A percentile compares a stretch with the other conserved stretches of the same genome.
phyloP scores from a whole-genome alignment of 768 basidiomycete species.

The Cystofilobasidium capitatum region DNA sequence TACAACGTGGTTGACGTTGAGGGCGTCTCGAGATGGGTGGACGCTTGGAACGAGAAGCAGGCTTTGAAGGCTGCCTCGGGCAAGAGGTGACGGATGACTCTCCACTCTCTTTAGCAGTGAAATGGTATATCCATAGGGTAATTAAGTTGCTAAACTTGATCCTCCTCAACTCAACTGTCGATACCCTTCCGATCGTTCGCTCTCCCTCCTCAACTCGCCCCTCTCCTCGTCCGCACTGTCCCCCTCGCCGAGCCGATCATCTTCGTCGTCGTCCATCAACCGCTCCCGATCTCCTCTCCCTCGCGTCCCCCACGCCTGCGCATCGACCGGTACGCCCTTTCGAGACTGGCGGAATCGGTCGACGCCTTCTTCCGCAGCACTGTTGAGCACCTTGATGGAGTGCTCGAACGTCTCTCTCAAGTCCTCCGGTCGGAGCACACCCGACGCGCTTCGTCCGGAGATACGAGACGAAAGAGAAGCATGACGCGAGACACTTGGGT shows the following conservation, averaged over 20 bases:
- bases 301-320: neutral
- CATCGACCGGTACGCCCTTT: neutral
- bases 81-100: neutral
- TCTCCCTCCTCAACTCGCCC: neutral
- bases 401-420: neutral
- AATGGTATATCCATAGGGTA: too few relatives aligned
- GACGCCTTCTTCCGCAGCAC: neutral
- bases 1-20: neutral
- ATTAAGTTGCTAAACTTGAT: too few relatives aligned
- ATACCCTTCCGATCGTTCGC: neutral
- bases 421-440: neutral
- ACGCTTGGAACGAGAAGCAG: neutral
- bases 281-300: neutral
- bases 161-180: too few relatives aligned
- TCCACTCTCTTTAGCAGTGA: too few relatives aligned
- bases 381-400: neutral
- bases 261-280: neutral
- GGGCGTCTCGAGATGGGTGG: neutral
- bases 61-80: neutral
- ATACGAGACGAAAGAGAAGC: neutral
- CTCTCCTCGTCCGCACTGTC: neutral
- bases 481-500: neutral
- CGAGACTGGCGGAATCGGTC: neutral
- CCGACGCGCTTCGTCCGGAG: neutral
- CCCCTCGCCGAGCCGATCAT: neutral